phyloP scores from a whole-genome alignment of 768 basidiomycete species.

The Boletus sp. region DNA sequence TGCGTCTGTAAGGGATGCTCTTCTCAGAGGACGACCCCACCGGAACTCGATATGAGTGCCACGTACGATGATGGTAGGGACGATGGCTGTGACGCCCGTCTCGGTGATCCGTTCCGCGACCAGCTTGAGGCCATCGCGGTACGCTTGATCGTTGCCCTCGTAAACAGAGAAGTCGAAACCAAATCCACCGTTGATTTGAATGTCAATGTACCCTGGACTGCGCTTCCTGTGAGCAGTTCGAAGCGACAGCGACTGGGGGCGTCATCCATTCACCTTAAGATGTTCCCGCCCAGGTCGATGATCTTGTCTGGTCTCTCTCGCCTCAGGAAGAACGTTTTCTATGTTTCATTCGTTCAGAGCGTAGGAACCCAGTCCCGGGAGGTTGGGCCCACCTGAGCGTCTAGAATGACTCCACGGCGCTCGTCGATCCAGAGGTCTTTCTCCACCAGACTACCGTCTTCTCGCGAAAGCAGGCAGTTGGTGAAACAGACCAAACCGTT shows the following conservation, averaged over 20 bases:
- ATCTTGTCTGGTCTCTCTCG: conserved; percentile 58
- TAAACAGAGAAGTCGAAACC: conserved; percentile 86
- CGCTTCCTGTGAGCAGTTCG: conserved; percentile 7
- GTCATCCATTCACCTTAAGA: conserved; percentile 54
- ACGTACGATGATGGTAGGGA: conserved; percentile 71
- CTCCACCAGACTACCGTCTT: conserved; percentile 72
- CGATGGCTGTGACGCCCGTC: conserved; percentile 79
- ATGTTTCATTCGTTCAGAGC: conserved; percentile 5
- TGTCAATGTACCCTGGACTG: conserved; percentile 84
- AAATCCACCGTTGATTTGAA: conserved; percentile 89
- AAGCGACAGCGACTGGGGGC: background rate
- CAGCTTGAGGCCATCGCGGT: conserved; percentile 61
- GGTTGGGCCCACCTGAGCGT: conserved; percentile 55
- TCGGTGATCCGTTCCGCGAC: conserved; percentile 77
- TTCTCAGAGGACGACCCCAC: background rate
- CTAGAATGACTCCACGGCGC: conserved; percentile 65
- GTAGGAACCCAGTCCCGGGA: background rate
- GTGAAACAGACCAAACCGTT: conserved; percentile 84
- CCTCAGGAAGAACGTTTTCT: conserved; percentile 67
- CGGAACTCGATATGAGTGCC: background rate
- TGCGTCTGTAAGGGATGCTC: conserved; percentile 53
- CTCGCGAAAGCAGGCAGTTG: conserved; percentile 75
- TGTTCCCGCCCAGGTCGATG: conserved; percentile 72
- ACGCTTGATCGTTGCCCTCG: conserved; percentile 64
- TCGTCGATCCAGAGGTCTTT: conserved; percentile 84